Evolutionary conservation across 306 rosid species (phyloP).

Genomic region (Casuarina glauca): DNA sequence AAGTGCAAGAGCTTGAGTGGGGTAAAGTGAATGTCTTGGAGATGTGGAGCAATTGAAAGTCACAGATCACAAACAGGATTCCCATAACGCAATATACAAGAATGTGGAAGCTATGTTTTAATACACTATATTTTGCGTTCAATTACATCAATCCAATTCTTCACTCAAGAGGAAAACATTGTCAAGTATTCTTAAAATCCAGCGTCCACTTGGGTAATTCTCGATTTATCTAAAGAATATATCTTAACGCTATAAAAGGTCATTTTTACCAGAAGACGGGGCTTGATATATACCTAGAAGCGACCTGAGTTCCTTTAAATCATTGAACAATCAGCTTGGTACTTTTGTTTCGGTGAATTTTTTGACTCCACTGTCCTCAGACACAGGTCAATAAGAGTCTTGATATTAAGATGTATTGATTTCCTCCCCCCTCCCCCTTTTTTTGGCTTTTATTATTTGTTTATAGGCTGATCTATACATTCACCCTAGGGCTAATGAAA

Average conservation of each 20-base stretch:
- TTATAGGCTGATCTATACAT: slow-evolving; percentile 26
- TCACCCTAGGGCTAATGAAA: slow-evolving; percentile 63
- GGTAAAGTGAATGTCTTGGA: background rate
- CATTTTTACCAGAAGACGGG: background rate
- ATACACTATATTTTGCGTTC: background rate
- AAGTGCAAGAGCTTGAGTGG: background rate
- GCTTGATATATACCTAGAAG: background rate
- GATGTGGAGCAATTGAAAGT: background rate
- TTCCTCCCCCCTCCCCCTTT: background rate
- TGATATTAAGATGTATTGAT: slow-evolving; percentile 13
- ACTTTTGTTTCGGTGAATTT: background rate
- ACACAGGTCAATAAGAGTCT: background rate
- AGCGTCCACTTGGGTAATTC: background rate
- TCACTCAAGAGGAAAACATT: background rate
- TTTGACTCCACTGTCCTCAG: background rate
- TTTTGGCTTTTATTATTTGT: slow-evolving; percentile 13
- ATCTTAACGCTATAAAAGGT: background rate
- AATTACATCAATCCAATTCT: background rate
- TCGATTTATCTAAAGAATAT: background rate
- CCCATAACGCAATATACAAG: background rate
- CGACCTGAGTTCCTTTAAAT: background rate
- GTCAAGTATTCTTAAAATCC: background rate
- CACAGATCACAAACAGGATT: background rate
- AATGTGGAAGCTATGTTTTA: background rate
- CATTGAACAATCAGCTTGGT: background rate